These are phyloP conservation scores for Aspergillus carbonarius DNA, from an alignment of 2,329 filamentous ascomycete species.

Conservation along the genomic window DNA sequence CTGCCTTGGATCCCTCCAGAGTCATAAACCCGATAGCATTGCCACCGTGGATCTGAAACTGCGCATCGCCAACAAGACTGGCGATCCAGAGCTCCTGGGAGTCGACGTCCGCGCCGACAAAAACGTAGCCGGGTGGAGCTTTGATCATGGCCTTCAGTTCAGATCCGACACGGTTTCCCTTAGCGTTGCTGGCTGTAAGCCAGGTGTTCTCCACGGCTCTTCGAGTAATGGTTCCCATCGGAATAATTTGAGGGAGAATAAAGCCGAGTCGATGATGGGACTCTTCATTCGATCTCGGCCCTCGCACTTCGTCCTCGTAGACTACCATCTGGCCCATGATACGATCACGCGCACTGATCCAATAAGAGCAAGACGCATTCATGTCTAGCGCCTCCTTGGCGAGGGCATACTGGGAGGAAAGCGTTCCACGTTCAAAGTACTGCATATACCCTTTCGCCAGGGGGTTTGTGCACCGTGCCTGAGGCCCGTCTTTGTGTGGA, in stretches of 20 bases:
- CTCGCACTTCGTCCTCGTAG: constrained; percentile 65
- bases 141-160: constrained; percentile 97
- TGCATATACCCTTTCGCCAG: constrained; percentile 86
- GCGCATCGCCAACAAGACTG: constrained; percentile 88
- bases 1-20: constrained; percentile 89
- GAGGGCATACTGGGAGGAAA: constrained; percentile 84
- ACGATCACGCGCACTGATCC: constrained; percentile 91
- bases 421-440: constrained; percentile 85
- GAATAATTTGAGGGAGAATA: constrained; percentile 92
- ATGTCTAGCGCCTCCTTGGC: constrained; percentile 95
- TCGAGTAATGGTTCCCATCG: constrained; percentile 96
- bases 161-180: constrained; percentile 91
- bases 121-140: constrained; percentile 84
- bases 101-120: constrained; percentile 96
- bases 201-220: constrained; percentile 96
- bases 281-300: constrained; percentile 16
- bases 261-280: constrained; percentile 62
- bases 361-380: constrained; percentile 98
- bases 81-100: constrained; percentile 98
- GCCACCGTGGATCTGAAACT: constrained; percentile 91
- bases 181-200: constrained; percentile 96
- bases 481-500: constrained; percentile 91
- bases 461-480: constrained; percentile 78
- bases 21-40: constrained; percentile 99
- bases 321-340: constrained; percentile 97